phyloP scores from a whole-genome alignment of 768 basidiomycete genomes.

The Pholiota molesta region DNA sequence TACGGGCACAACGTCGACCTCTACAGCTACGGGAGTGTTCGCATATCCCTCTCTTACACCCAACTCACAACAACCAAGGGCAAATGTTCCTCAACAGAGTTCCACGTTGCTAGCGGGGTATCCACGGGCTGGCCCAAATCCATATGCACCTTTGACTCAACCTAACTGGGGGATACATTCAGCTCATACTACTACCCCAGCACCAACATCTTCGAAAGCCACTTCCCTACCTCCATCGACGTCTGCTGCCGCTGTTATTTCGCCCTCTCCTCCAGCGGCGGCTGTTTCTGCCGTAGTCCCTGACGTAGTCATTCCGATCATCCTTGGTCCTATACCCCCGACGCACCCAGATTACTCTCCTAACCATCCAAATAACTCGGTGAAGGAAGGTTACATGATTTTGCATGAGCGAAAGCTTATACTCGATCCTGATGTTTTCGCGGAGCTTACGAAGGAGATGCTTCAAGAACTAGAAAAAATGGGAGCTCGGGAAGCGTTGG shows the following conservation, averaged over 20 bases:
- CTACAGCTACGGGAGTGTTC: slow-evolving; percentile 45
- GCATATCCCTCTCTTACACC: slow-evolving; percentile 40
- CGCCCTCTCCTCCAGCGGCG: slow-evolving; percentile 31
- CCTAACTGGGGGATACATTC: slow-evolving; percentile 38
- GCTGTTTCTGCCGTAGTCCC: slow-evolving; percentile 36
- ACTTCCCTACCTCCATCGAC: slow-evolving; percentile 29
- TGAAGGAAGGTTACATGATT: slow-evolving; percentile 67
- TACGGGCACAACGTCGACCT: slow-evolving; percentile 20
- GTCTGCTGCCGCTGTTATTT: slow-evolving; percentile 26
- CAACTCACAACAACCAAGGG: slow-evolving; percentile 26
- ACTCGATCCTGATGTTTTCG: slow-evolving; percentile 85
- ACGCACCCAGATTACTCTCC: slow-evolving; percentile 59
- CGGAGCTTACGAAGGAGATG: slow-evolving; percentile 72
- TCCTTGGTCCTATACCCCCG: slow-evolving; percentile 72
- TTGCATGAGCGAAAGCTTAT: slow-evolving; percentile 84
- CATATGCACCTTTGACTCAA: slow-evolving; percentile 40
- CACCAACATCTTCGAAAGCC: slow-evolving; percentile 26
- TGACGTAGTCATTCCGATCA: slow-evolving; percentile 74
- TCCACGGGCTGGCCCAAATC: slow-evolving; percentile 34
- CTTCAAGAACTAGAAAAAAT: slow-evolving; percentile 76
- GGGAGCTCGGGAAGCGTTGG: slow-evolving; percentile 81
- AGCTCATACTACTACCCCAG: slow-evolving; percentile 14
- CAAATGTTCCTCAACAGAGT: slow-evolving; percentile 26
- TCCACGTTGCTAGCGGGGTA: slow-evolving; percentile 30
- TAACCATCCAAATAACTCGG: slow-evolving; percentile 49